These are phyloP conservation scores for Nemania abortiva DNA, from an alignment of 2,329 filamentous ascomycete genomes.

Conservation along the genomic window DNA sequence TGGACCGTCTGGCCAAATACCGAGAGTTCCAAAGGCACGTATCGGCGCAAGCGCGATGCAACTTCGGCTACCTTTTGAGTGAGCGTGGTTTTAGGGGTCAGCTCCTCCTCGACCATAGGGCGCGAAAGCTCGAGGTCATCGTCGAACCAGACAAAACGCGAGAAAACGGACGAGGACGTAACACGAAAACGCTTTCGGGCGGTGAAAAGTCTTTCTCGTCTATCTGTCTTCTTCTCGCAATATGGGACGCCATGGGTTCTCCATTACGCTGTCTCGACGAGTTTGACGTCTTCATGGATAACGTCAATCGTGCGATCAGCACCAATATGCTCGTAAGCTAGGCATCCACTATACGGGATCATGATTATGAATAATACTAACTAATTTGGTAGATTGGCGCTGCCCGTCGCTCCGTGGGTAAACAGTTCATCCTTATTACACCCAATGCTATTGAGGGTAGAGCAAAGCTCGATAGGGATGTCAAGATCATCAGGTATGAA, in stretches of 20 bases:
- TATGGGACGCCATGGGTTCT: constrained; percentile 99
- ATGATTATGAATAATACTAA: constrained; percentile 40
- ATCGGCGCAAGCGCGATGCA: constrained; percentile 84
- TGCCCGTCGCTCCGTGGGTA: constrained; percentile 85
- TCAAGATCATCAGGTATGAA: constrained; percentile 78
- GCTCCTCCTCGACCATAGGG: constrained; percentile 80
- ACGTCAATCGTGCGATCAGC: constrained; percentile 91
- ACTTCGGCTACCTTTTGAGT: constrained; percentile 88
- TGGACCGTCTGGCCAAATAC: constrained; percentile 80
- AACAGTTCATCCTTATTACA: constrained; percentile 96
- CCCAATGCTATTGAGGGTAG: constrained; percentile 82
- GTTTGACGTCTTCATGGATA: constrained; percentile 99
- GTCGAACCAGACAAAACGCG: constrained; percentile 79
- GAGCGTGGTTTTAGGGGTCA: constrained; percentile 90
- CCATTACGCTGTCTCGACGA: constrained; percentile 95
- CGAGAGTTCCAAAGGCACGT: constrained; percentile 85
- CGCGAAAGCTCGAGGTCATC: constrained; percentile 80
- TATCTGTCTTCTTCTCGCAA: constrained; percentile 89
- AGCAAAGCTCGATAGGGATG: constrained; percentile 72
- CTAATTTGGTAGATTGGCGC: constrained; percentile 74
- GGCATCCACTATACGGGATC: not conserved
- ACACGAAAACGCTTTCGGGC: constrained; percentile 92
- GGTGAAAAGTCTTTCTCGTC: constrained; percentile 99
- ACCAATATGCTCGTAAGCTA: constrained; percentile 88
- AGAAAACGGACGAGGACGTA: constrained; percentile 76